Evolutionary conservation across 2,329 filamentous ascomycete species (phyloP).

Genomic region (Dothidotthia symphoricarpi): DNA sequence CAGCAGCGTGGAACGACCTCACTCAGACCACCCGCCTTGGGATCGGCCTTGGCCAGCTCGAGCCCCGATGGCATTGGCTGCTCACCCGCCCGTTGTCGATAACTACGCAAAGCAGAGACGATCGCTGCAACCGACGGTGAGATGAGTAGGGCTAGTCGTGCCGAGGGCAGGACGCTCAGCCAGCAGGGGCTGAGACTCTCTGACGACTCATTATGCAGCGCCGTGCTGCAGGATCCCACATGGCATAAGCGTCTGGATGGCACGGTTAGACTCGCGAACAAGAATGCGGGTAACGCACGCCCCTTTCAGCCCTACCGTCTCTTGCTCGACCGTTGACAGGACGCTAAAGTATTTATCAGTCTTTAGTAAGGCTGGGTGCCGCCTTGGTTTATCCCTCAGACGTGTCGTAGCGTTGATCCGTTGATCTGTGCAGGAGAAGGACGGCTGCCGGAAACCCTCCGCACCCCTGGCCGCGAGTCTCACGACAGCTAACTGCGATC

Average conservation of each 20-base stretch:
- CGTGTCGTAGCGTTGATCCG: constrained; percentile 1
- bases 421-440: too few species aligned
- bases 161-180: constrained; percentile 8
- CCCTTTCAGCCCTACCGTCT: constrained; percentile 23
- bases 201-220: constrained; percentile 15
- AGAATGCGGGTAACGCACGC: constrained; percentile 14
- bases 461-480: constrained; percentile 1
- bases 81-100: constrained; percentile 24
- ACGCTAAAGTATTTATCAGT: constrained; percentile 3
- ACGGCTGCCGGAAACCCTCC: too few species aligned
- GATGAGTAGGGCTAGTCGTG: constrained; percentile 8
- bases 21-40: constrained; percentile 22
- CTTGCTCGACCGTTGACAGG: constrained; percentile 3
- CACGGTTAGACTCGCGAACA: too few species aligned
- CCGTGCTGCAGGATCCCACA: constrained; percentile 16
- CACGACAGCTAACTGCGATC: constrained; percentile 2
- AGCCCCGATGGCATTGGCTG: constrained; percentile 7
- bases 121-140: constrained; percentile 19
- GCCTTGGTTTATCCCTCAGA: constrained; percentile 1
- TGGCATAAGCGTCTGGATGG: too few species aligned
- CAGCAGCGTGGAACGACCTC: constrained; percentile 21
- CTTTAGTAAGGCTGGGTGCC: constrained; percentile 6
- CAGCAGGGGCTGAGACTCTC: constrained; percentile 3
- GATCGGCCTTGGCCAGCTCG: constrained; percentile 15
- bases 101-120: constrained; percentile 17